Conservation (phyloP, 306 rosid genomes). For the Quillaja saponaria region DNA sequence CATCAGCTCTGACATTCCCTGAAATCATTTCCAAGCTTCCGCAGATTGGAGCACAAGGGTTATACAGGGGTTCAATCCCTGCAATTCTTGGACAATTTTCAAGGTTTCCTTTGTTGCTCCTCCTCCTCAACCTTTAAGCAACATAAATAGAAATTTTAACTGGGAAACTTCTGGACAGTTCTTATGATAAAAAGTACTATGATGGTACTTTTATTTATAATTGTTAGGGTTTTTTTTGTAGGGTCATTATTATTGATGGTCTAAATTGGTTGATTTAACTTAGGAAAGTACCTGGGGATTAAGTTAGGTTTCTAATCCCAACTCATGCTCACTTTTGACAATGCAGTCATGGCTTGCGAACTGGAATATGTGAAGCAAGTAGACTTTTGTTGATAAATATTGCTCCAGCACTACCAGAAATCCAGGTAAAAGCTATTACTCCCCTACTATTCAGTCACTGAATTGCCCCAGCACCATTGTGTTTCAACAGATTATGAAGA, state of each 20-base stretch:
- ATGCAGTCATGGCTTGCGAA: conserved; percentile 95
- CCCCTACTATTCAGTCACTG: conserved; percentile 2
- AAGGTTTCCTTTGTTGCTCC: conserved; percentile 53
- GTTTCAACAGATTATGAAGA: conserved; percentile 8
- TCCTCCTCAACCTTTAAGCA: conserved; percentile 12
- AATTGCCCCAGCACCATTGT: conserved; percentile 14
- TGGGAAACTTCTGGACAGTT: not conserved
- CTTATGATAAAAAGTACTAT: too few species aligned
- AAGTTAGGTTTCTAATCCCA: conserved; percentile 1
- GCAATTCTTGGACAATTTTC: conserved; percentile 99
- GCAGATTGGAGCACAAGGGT: conserved; percentile 76
- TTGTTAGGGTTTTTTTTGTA: too few species aligned
- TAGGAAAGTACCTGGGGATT: too few species aligned
- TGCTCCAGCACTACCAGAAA: conserved; percentile 88
- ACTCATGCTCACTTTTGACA: conserved; percentile 40
- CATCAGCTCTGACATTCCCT: conserved; percentile 82
- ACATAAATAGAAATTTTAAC: conserved; percentile 1
- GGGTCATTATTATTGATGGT: too few species aligned
- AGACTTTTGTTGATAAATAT: conserved; percentile 75
- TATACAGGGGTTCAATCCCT: conserved; percentile 95
- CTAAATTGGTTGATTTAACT: too few species aligned
- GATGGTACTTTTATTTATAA: too few species aligned
- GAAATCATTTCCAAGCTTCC: conserved; percentile 98
- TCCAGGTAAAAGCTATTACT: conserved; percentile 63
- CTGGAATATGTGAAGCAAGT: conserved; percentile 98